A percentile compares a stretch with the other conserved stretches of the same genome.
phyloP scores from a whole-genome alignment of 306 rosid species.

The Abrus precatorius region DNA sequence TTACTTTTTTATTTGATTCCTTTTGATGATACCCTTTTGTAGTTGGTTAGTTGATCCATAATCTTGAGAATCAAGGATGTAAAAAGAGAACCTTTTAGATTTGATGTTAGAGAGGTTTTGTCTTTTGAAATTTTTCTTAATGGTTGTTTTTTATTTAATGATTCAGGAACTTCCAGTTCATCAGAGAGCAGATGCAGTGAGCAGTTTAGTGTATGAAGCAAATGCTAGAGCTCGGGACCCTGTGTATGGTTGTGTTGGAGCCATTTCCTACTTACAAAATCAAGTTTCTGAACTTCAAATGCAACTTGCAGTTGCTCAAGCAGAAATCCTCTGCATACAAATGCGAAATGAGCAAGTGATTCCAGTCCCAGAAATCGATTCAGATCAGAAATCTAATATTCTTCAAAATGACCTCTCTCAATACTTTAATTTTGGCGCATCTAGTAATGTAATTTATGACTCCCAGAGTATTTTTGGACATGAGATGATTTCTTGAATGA shows the following conservation, averaged over 20 bases:
- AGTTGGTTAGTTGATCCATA: neutral
- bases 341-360: conserved; percentile 72
- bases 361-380: conserved; percentile 43
- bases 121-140: neutral
- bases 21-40: neutral
- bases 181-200: conserved; percentile 92
- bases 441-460: conserved; percentile 67
- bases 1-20: neutral
- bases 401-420: conserved; percentile 62
- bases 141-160: neutral
- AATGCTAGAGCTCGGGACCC: conserved; percentile 93
- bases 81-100: neutral
- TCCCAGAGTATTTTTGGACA: conserved; percentile 68
- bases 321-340: conserved; percentile 88
- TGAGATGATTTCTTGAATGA: conserved; percentile 75
- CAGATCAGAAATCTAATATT: conserved; percentile 53
- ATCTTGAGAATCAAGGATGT: neutral
- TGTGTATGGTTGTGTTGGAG: conserved; percentile 93
- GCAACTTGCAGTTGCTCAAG: conserved; percentile 94
- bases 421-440: conserved; percentile 59
- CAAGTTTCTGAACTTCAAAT: conserved; percentile 90
- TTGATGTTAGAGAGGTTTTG: neutral
- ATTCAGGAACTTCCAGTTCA: conserved; percentile 80
- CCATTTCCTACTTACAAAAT: conserved; percentile 78
- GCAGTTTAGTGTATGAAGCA: conserved; percentile 95